phyloP scores from a whole-genome alignment of 2,329 filamentous ascomycete species.

The Chaetomiaceae sp. region DNA sequence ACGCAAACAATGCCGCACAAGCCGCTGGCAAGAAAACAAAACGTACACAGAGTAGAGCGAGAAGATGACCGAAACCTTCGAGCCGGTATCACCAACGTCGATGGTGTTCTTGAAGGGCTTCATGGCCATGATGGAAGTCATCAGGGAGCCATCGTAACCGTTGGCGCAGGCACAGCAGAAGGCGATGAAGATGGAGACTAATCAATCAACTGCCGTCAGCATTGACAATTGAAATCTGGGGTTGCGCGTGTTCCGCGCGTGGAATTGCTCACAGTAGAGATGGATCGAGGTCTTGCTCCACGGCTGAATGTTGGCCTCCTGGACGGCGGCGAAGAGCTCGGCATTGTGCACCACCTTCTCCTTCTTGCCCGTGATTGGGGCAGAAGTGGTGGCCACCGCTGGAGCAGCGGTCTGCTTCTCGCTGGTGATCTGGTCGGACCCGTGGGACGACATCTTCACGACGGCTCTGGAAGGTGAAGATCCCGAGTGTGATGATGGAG shows the following conservation, averaged over 20 bases:
- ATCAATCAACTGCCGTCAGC: background rate
- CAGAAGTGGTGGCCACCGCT: constrained; percentile 2
- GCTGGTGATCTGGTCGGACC: constrained; percentile 20
- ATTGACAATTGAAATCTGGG: too few species aligned
- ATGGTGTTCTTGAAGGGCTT: constrained; percentile 38
- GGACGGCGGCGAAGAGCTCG: constrained; percentile 43
- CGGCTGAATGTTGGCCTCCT: constrained; percentile 41
- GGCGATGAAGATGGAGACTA: constrained; percentile 40
- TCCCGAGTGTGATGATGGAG: constrained; percentile 6
- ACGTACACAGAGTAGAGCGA: constrained; percentile 47
- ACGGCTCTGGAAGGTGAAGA: constrained; percentile 1
- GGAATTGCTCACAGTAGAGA: constrained; percentile 36
- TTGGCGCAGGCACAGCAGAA: constrained; percentile 46
- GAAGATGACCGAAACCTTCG: constrained; percentile 39
- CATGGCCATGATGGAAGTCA: constrained; percentile 43
- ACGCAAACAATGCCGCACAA: too few species aligned
- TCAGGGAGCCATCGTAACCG: constrained; percentile 45
- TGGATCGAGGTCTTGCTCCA: constrained; percentile 39
- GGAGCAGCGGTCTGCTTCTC: constrained; percentile 20
- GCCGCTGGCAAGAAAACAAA: too few species aligned
- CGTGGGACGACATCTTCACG: constrained; percentile 26
- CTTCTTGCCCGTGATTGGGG: constrained; percentile 29
- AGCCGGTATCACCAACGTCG: constrained; percentile 34
- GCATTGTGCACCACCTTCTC: constrained; percentile 41
- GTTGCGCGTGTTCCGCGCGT: too few species aligned